Conservation (phyloP, 345 rosid genomes). For the Turritis glabra region DNA sequence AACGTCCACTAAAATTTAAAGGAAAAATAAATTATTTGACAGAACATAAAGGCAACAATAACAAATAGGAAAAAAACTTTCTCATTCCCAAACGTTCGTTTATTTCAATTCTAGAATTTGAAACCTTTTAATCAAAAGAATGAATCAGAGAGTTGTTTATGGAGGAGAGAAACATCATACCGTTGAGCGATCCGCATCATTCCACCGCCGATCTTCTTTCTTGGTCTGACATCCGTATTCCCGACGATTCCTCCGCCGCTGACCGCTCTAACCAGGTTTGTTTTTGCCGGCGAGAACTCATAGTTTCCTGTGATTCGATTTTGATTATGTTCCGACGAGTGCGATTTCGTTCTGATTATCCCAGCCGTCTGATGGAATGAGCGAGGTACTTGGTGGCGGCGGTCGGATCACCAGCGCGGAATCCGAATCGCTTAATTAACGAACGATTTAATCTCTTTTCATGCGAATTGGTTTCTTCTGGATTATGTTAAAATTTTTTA, state of each 20-base stretch:
- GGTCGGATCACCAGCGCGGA: conserved; percentile 68
- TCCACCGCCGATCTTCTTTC: conserved; percentile 88
- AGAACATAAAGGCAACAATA: conserved; percentile 7
- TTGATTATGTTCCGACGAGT: too few relatives aligned
- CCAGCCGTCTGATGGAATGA: conserved; percentile 70
- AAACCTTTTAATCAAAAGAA: background rate
- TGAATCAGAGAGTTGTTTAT: background rate
- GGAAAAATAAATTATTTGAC: background rate
- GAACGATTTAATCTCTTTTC: conserved; percentile 38
- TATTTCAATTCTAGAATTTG: conserved; percentile 14
- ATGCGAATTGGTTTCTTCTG: background rate
- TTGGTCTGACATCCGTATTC: conserved; percentile 65
- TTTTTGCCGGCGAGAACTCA: background rate
- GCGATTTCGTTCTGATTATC: background rate
- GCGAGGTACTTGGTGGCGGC: conserved; percentile 63
- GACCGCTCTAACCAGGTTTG: conserved; percentile 42
- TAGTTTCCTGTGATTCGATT: background rate
- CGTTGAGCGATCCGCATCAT: conserved; percentile 72
- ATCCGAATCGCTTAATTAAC: conserved; percentile 59
- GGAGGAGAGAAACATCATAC: conserved; percentile 53
- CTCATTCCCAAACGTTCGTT: background rate
- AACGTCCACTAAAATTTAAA: background rate
- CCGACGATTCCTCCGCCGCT: conserved; percentile 38
- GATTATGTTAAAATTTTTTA: background rate
- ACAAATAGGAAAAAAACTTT: background rate